Evolutionary conservation across 2,329 filamentous ascomycete genomes (phyloP).

Genomic region (Aspergillus sp.): DNA sequence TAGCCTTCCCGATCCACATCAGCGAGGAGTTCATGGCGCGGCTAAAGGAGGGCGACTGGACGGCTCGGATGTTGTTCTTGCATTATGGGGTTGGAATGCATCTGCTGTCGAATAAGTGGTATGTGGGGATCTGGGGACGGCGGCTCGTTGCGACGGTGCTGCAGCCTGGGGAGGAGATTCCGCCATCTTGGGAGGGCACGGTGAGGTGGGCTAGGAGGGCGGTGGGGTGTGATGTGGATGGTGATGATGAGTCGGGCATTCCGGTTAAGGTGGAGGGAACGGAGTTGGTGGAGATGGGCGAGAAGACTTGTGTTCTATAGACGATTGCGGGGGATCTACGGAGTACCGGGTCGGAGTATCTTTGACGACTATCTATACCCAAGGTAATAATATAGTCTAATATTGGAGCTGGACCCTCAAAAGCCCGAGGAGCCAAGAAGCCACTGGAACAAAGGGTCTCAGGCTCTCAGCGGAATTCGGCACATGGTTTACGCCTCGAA

Average conservation of each 20-base stretch:
- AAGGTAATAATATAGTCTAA: neutral
- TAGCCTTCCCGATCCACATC: slow-evolving; percentile 38
- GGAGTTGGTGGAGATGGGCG: too few species aligned
- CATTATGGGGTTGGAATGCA: slow-evolving; percentile 38
- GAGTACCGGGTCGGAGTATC: neutral
- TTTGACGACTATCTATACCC: neutral
- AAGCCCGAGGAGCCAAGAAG: neutral
- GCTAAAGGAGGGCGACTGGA: slow-evolving; percentile 36
- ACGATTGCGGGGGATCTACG: neutral
- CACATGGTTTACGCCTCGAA: neutral
- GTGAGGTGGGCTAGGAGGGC: slow-evolving; percentile 34
- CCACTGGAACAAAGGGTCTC: neutral
- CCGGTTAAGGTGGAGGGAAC: neutral
- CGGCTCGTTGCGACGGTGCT: slow-evolving; percentile 35
- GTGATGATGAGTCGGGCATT: neutral
- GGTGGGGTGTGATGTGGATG: slow-evolving; percentile 21
- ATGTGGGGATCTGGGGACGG: slow-evolving; percentile 37
- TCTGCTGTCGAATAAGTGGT: slow-evolving; percentile 39
- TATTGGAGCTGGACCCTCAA: neutral
- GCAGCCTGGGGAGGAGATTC: slow-evolving; percentile 32
- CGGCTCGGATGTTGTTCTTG: slow-evolving; percentile 36
- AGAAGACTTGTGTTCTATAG: neutral
- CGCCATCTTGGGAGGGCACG: slow-evolving; percentile 32
- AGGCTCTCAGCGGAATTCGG: neutral
- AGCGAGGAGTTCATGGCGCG: slow-evolving; percentile 31